Evolutionary conservation across 805 yeast species (phyloP).

Genomic region (Teunomyces funiuensis): DNA sequence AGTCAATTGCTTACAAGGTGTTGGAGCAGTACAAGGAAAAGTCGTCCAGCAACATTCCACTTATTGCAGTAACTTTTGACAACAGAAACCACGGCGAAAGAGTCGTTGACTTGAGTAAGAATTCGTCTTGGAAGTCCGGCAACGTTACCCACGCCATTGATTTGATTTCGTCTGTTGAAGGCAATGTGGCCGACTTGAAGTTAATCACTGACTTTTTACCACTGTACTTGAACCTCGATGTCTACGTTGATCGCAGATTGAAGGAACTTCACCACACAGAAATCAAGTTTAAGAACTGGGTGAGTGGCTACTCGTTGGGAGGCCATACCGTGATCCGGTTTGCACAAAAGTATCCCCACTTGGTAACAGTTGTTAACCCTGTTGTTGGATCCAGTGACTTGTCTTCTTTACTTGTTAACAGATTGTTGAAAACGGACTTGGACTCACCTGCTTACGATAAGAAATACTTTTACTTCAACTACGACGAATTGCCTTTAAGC

Average conservation of each 20-base stretch:
- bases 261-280: slow-evolving; percentile 17
- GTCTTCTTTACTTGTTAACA: slow-evolving; percentile 42
- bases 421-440: slow-evolving; percentile 27
- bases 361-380: slow-evolving; percentile 45
- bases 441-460: slow-evolving; percentile 23
- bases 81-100: slow-evolving; percentile 58
- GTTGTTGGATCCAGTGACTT: slow-evolving; percentile 52
- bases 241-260: slow-evolving; percentile 16
- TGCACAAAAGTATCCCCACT: slow-evolving; percentile 38
- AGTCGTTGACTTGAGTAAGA: slow-evolving; percentile 30
- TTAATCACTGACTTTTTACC: slow-evolving; percentile 48
- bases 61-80: slow-evolving; percentile 53
- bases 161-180: slow-evolving; percentile 49
- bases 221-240: slow-evolving; percentile 34
- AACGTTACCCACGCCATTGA: slow-evolving; percentile 52
- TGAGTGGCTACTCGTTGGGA: slow-evolving; percentile 55
- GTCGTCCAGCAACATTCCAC: slow-evolving; percentile 20
- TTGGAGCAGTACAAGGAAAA: slow-evolving; percentile 26
- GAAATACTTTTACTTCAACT: slow-evolving; percentile 31
- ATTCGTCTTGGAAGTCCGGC: slow-evolving; percentile 47
- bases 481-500: slow-evolving; percentile 33
- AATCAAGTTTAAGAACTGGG: slow-evolving; percentile 34
- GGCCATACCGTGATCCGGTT: slow-evolving; percentile 55
- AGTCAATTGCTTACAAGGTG: slow-evolving; percentile 39
- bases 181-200: slow-evolving; percentile 45